Evolutionary conservation across 2,329 filamentous ascomycete genomes (phyloP), one percentile per base, ranked within the genome.

Genomic region (Didymella keratinophila): DNA sequence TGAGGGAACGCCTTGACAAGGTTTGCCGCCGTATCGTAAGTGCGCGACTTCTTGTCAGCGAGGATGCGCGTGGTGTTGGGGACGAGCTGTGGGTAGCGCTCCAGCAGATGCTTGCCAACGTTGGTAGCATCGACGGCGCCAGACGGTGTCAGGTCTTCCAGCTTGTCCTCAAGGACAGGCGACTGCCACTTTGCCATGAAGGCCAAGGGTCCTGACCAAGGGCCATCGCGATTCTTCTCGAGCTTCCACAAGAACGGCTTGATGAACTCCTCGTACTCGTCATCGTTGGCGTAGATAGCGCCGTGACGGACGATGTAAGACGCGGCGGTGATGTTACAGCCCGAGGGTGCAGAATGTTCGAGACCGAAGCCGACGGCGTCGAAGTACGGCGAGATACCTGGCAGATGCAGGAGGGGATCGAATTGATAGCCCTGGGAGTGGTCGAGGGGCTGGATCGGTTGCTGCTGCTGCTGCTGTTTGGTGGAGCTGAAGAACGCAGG

Each of bases 101-200:
- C 81, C 9, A 84, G 76, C 52, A 89, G 85, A 10, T 87, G 84
- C 44, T 78, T 79, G n/a, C 87, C 86, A 10, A 86, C 83, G 25
- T 82, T 79, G 30, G 85, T 86, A 36, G 88, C 73, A 9, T 86
- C 78, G 56, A 85, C 83, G 0, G 70, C 71, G 25, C 71, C 71
- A 11, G 65, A 69, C 2, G 70, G 70, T 12, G 70, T 71, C 48
- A 72, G 53, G 12, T 72, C 65, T 32, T 72, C 69, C 2, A 81
- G 74, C 62, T 85, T 84, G 12, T 84, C 81, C 21, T 85, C 78
- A 45, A 76, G 80, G 41, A 87, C 76, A 2, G 87, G 87, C 0
- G 83, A 77, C 10, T 78, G 77, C 86, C 86, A 89, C 28, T 76
- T 77, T 2, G 77, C 73, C 49, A 89, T 76, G 65, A 89, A 89